A percentile compares a stretch with the other conserved stretches of the same genome.
phyloP scores from a whole-genome alignment of 768 basidiomycete species.

The Boletus speciosus region DNA sequence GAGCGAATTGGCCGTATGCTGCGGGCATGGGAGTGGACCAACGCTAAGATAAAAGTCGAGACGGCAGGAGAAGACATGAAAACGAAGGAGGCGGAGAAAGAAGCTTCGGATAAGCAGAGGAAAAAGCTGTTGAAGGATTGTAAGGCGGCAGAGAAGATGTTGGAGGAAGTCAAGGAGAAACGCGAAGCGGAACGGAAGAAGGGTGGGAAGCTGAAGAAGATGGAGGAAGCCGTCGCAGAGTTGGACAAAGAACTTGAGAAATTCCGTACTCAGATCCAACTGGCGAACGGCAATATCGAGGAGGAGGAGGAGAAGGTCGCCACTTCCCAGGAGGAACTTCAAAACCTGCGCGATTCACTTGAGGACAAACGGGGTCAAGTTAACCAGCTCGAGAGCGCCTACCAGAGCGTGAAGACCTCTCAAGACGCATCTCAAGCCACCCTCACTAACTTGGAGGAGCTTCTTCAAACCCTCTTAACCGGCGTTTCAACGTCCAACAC shows the following conservation, averaged over 20 bases:
- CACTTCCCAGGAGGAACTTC: slow-evolving; percentile 50
- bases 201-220: slow-evolving; percentile 84
- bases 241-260: slow-evolving; percentile 81
- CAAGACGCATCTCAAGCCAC: slow-evolving; percentile 59
- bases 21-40: slow-evolving; percentile 87
- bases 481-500: slow-evolving; percentile 73
- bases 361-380: slow-evolving; percentile 61
- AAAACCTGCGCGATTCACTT: slow-evolving; percentile 57
- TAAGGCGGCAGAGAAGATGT: slow-evolving; percentile 64
- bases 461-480: slow-evolving; percentile 92
- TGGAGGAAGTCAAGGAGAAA: slow-evolving; percentile 62
- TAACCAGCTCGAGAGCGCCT: slow-evolving; percentile 48
- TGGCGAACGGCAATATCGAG: slow-evolving; percentile 67
- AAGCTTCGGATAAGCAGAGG: slow-evolving; percentile 43
- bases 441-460: slow-evolving; percentile 76
- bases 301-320: slow-evolving; percentile 71
- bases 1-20: slow-evolving; percentile 80
- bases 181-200: slow-evolving; percentile 87
- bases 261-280: slow-evolving; percentile 79
- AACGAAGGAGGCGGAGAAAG: slow-evolving; percentile 47
- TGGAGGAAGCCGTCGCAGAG: slow-evolving; percentile 76
- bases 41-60: slow-evolving; percentile 48
- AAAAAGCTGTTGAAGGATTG: slow-evolving; percentile 52
- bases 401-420: slow-evolving; percentile 63
- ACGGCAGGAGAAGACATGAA: slow-evolving; percentile 56